Base-by-base conservation (phyloP, 2,329 filamentous ascomycete genomes). In the Pseudocercospora musae region DNA sequence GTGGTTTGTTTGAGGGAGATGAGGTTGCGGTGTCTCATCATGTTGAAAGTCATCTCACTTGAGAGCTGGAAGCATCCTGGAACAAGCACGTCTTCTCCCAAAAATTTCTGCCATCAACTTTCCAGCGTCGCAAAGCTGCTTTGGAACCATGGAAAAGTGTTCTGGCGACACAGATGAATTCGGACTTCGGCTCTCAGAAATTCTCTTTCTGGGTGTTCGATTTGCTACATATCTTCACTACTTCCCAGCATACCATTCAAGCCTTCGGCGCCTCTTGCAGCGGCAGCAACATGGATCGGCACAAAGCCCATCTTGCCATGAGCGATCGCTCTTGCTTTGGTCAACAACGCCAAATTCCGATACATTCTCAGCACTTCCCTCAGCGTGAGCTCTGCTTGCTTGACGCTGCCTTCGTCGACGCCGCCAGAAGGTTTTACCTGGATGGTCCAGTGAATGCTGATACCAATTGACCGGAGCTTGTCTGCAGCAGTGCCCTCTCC, bases 221-320 rank as follows among this genome's bases (percentile, higher is more conserved):
- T 15, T 18, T 40, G 31, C 29, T 54, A 54, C 52, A 23, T 33
- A 37, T 54, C 52, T n/a, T 54, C 52, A 40, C 27, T 23, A 23
- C 52, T 37, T 11, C 31, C 52, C 31, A 63, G 57, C 53, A 71
- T 57, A 0, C 71, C 71, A 33, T 78, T 71, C 72, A 94, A 75
- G 20, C 84, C 87, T 72, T 85, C 80, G 3, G 87, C 86, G 1
- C 85, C 89, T 76, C 88, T 89, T 75, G 89, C 84, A 2, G 87
- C 89, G 18, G 85, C 88, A 11, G 86, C 88, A 63, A 94, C 79
- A 79, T 94, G 91, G 89, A 90, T 91, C 18, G 91, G 91, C n/a
- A 87, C 81, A 15, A 78, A 78, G 71, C 87, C 86, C 54, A 78
- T 81, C 64, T 86, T 79, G 63, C 81, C 76, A 70, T 86, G 82